Base-by-base conservation (phyloP, 2,329 filamentous ascomycete species). In the Coniochaeta sp. region DNA sequence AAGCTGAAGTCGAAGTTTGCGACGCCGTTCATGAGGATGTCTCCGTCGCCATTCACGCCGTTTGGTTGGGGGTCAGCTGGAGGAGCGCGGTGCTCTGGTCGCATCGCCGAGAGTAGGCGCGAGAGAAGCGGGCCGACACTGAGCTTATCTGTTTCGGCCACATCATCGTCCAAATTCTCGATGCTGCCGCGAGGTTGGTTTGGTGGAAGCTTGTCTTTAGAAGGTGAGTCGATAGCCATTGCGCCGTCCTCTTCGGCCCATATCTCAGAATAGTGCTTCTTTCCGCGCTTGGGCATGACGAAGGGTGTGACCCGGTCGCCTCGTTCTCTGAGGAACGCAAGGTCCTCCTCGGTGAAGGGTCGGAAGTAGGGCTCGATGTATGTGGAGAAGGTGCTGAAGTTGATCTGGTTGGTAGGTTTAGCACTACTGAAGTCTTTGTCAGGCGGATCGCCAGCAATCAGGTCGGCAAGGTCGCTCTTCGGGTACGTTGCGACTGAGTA, bases 361-460 rank as follows among this genome's bases (percentile, higher is more conserved):
- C 93, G 86, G 65, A 97, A 95, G 76, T 90, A 98, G 0, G 93
- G 91, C 64, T 99, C 95, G 59, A 96, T 84, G 70, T 95, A 96
- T 6, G 89, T 87, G n/a, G 89, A 88, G 73, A 99, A 99, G 1
- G 93, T 96, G 60, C 86, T 89, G 65, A 95, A 95, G 71, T 90
- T 93, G 72, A 98, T 95, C 77, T 99, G 95, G 68, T 93, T 96
- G 22, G 88, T 88, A 6, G 93, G 92, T 72, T 98, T 99, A 36
- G 91, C 89, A 70, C 86, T 96, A 71, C 91, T 97, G 69, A 97
- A 98, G 76, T 99, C 95, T 72, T 91, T 92, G 73, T 98, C 93
- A 1, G 95, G 93, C 1, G 93, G 90, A 43, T 89, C 87, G 56
- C 95, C 95, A 12, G 93, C 89, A 64, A 96, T 96, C 66, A 95